These are phyloP conservation scores for Tricholoma furcatifolium DNA, from an alignment of 768 basidiomycete species.

Conservation along the genomic window DNA sequence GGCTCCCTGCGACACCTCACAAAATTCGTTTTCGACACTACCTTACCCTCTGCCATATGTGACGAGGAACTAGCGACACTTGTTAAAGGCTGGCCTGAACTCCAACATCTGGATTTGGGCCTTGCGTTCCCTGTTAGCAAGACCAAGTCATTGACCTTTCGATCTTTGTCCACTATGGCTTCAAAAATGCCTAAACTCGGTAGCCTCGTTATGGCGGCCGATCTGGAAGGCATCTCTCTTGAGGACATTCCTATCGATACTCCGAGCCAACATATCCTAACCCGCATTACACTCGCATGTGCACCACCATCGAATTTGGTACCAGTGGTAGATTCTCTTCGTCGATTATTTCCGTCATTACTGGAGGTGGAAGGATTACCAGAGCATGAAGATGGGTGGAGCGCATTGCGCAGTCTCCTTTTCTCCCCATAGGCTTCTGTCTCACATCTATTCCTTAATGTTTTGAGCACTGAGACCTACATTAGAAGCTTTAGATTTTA, in stretches of 20 bases:
- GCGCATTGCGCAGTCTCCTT: constrained; percentile 2
- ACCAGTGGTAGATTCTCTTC: constrained; percentile 27
- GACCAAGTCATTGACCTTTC: constrained; percentile 24
- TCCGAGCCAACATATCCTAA: constrained; percentile 25
- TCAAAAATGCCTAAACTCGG: constrained; percentile 23
- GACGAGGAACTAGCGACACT: constrained; percentile 39
- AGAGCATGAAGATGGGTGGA: constrained; percentile 31
- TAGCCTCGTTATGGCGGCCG: constrained; percentile 31
- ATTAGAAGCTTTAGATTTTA: neutral
- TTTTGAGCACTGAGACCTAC: constrained; percentile 1
- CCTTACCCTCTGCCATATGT: constrained; percentile 34
- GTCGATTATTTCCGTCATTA: constrained; percentile 39
- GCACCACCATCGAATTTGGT: constrained; percentile 26
- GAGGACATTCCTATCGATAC: neutral
- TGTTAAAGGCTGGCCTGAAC: constrained; percentile 43
- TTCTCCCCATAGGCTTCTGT: constrained; percentile 4
- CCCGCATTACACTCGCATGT: constrained; percentile 33
- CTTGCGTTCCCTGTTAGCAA: constrained; percentile 16
- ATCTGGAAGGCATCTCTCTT: constrained; percentile 11
- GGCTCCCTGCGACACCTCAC: constrained; percentile 31
- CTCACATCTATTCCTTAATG: constrained; percentile 6
- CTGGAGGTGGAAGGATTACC: constrained; percentile 32
- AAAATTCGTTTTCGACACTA: constrained; percentile 37
- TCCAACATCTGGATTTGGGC: constrained; percentile 43
- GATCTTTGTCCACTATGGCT: constrained; percentile 27